Evolutionary conservation across 768 basidiomycete genomes (phyloP), one percentile per base, ranked within the genome.

Genomic region (Amanita molliuscula): DNA sequence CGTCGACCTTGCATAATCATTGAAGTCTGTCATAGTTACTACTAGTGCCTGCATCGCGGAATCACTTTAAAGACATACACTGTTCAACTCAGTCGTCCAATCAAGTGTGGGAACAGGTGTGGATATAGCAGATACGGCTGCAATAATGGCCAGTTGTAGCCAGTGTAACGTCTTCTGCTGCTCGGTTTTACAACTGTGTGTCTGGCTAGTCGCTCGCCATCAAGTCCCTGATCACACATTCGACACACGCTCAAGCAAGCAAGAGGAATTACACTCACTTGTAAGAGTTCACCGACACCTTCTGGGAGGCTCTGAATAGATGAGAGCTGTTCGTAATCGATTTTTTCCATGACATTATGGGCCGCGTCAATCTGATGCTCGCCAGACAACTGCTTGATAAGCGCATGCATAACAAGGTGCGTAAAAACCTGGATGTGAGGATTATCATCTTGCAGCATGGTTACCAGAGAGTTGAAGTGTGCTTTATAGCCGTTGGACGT

Each of bases 341-440:
- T 73, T 0, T 68, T 62, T 13, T 66, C 60, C 29, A 88, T 54
- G 2, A 79, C 55, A 42, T 67, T 65, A 25, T 68, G 63, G 1
- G 80, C 83, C 1, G 78, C 65, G 6, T 74, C 68, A 29, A 88
- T 61, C 54, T 81, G 81, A 45, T 75, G 75, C 35, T 77, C 75
- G 11, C 81, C 81, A 4, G 79, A 73, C 0, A 81, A 55, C 21
- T 72, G 72, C 28, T 63, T 62, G 28, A 92, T 61, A 47, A 93
- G 61, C 0, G 76, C 73, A n/a, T 79, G 73, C n/a, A 76, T 64
- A 47, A 88, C 66, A 8, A 92, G 67, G 58, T 79, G 78, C 0
- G 76, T 76, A 40, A 92, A 63, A 2, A 76, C 63, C 15, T 79
- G 73, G 26, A 76, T 67, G 54, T 85, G 73, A 0, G 76, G 59